Evolutionary conservation across 2,329 filamentous ascomycete species (phyloP).

Genomic region (Alternaria brassicicola): DNA sequence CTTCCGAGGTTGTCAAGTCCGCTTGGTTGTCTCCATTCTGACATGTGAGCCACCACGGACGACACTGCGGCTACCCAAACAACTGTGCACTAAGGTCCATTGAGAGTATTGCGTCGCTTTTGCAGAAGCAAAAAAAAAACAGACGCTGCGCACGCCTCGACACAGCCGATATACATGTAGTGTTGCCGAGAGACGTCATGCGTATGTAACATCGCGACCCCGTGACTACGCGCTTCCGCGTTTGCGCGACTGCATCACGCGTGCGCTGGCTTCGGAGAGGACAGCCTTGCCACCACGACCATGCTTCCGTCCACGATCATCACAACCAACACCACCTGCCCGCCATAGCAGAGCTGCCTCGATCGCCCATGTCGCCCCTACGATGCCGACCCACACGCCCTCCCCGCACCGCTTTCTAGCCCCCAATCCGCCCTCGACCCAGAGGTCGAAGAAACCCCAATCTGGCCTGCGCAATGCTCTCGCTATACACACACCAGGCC

Average conservation of each 20-base stretch:
- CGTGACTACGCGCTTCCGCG: constrained; percentile 25
- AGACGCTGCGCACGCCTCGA: not conserved
- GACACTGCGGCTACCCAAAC: not conserved
- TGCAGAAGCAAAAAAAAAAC: not conserved
- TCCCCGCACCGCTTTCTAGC: constrained; percentile 46
- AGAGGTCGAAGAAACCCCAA: constrained; percentile 30
- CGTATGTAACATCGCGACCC: not conserved
- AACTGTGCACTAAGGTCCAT: not conserved
- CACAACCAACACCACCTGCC: not conserved
- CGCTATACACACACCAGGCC: constrained; percentile 18
- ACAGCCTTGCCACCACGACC: constrained; percentile 2
- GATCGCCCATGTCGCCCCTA: constrained; percentile 6
- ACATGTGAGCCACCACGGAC: not conserved
- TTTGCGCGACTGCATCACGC: constrained; percentile 8
- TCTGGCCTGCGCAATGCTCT: constrained; percentile 33
- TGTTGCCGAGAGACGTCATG: too few relatives aligned
- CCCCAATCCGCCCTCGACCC: constrained; percentile 20
- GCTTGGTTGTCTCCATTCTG: not conserved
- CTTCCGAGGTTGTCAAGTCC: not conserved
- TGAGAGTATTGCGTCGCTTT: not conserved
- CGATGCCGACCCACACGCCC: constrained; percentile 38
- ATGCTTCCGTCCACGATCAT: not conserved
- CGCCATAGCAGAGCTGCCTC: not conserved
- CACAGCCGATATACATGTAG: not conserved
- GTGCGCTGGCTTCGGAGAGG: not conserved